A percentile compares a stretch with the other conserved stretches of the same genome.
phyloP scores from a whole-genome alignment of 2,329 filamentous ascomycete genomes.

The Apiospora sp. region DNA sequence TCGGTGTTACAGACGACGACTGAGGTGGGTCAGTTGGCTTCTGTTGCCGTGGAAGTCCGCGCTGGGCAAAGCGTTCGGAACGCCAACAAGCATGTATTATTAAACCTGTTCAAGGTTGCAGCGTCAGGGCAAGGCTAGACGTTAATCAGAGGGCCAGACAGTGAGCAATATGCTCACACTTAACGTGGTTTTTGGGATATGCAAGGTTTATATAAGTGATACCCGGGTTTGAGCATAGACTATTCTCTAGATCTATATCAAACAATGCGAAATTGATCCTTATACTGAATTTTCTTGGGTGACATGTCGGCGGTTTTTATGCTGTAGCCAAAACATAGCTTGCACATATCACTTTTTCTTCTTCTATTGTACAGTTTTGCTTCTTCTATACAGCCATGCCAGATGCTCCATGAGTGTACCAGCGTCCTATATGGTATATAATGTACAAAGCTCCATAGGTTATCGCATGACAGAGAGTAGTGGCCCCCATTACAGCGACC shows the following conservation, averaged over 20 bases:
- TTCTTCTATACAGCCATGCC: slow-evolving; percentile 1
- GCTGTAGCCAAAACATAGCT: background rate
- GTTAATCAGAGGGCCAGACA: background rate
- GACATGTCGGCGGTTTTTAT: background rate
- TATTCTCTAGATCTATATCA: background rate
- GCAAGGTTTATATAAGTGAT: slow-evolving; percentile 25
- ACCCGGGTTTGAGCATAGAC: slow-evolving; percentile 8
- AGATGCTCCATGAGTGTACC: background rate
- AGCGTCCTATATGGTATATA: slow-evolving; percentile 2
- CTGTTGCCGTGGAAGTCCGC: background rate
- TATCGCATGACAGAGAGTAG: background rate
- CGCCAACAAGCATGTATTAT: background rate
- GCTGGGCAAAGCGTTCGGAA: background rate
- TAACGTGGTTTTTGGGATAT: background rate
- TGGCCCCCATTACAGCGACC: background rate
- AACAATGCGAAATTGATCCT: background rate
- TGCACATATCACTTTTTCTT: background rate
- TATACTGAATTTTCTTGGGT: background rate
- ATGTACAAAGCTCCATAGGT: slow-evolving; percentile 3
- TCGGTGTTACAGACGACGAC: slow-evolving; percentile 42
- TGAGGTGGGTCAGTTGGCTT: slow-evolving; percentile 6
- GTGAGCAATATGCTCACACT: background rate
- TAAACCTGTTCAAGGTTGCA: background rate
- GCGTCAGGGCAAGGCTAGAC: background rate
- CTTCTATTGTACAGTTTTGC: background rate